phyloP scores from a whole-genome alignment of 805 yeast genomes.

The Myxozyma lipomycoides region DNA sequence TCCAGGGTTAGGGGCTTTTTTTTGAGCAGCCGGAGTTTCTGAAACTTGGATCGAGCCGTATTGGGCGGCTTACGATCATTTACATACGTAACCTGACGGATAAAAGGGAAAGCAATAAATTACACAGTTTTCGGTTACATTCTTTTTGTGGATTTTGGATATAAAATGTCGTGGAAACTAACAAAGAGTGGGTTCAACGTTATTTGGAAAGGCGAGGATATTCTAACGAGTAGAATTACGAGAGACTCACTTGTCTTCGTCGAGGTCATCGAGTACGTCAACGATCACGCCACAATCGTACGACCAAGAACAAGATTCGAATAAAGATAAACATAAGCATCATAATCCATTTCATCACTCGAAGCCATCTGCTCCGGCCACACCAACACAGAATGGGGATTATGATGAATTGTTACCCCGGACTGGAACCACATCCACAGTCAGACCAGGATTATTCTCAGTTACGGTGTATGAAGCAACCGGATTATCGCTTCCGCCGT shows the following conservation, averaged over 20 bases:
- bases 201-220: background rate
- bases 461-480: slow-evolving; percentile 71
- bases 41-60: too few relatives aligned
- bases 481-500: slow-evolving; percentile 58
- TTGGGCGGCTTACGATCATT: too few relatives aligned
- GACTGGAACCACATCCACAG: slow-evolving; percentile 26
- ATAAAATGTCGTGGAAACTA: slow-evolving; percentile 41
- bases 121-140: background rate
- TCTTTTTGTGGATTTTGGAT: background rate
- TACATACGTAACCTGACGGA: too few relatives aligned
- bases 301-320: slow-evolving; percentile 1
- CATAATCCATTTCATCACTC: slow-evolving; percentile 17
- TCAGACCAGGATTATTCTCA: slow-evolving; percentile 67
- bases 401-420: background rate
- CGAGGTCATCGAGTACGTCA: slow-evolving; percentile 30
- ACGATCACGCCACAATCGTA: slow-evolving; percentile 23
- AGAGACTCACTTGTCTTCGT: slow-evolving; percentile 38
- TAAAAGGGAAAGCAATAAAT: too few relatives aligned
- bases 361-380: slow-evolving; percentile 4
- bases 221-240: slow-evolving; percentile 36
- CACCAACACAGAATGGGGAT: slow-evolving; percentile 2
- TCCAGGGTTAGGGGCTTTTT: too few relatives aligned
- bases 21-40: too few relatives aligned
- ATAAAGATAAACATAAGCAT: slow-evolving; percentile 11
- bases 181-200: slow-evolving; percentile 39